Base-by-base conservation (phyloP, 768 basidiomycete genomes). In the Lyophyllum atratum region DNA sequence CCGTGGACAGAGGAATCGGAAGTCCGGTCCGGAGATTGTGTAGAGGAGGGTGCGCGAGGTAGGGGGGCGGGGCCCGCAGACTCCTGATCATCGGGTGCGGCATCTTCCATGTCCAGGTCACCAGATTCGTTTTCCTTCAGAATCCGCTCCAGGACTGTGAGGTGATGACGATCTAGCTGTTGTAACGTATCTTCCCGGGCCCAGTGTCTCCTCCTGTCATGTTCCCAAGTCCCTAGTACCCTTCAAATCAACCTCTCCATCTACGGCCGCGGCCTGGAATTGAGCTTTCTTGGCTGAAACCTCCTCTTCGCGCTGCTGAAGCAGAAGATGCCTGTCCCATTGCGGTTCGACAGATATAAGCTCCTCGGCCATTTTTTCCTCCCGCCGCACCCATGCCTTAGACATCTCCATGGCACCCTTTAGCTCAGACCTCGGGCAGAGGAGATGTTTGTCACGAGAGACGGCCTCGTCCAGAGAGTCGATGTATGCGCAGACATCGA, bases 401-500 rank as follows among this genome's bases (percentile, higher is more conserved):
- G 81, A 82, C 5, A 84, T 75, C 58, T 85, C 80, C 59, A 78
- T 67, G 1, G 84, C 81, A 22, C 66, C 60, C 19, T 79, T 76
- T 15, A 77, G 52, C 4, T 57, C 51, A 33, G 52, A 62, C 55
- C 70, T 57, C 26, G 49, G 31, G 15, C 25, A 28, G 42, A 52
- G 58, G n/a, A 49, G 22, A 49, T 49, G 59, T 49, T 43, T 40
- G 51, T 40, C 42, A 44, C 55, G 63, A 54, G 61, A 53, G 45
- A 74, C 62, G 19, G 74, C 79, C 1, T 69, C 60, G 21, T 81
- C 78, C 34, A 93, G 74, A 17, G 75, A 60, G 31, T 84, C 76
- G 59, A 94, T 70, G 64, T 92, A 93, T 25, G 79, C 70, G 58
- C 82, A 84, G 19, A 94, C 87, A 56, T 94, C 90, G 49, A 81